phyloP scores from a whole-genome alignment of 495 filamentous ascomycete species.

The Xylaria castorea region DNA sequence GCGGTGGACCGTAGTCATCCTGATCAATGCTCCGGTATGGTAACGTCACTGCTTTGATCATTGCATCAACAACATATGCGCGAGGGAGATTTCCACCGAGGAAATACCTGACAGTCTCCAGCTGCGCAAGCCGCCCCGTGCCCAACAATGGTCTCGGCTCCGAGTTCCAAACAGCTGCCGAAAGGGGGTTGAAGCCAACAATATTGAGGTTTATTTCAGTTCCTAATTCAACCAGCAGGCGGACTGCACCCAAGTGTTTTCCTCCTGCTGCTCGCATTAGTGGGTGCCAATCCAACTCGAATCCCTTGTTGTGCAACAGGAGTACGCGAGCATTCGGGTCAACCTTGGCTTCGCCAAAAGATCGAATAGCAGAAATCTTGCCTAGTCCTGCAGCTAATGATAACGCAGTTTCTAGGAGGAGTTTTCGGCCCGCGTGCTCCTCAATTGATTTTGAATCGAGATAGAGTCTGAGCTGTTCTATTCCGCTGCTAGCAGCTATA shows the following conservation, averaged over 20 bases:
- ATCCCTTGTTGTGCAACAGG: not conserved
- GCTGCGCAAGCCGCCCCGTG: not conserved
- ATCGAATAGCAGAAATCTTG: not conserved
- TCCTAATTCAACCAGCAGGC: not conserved
- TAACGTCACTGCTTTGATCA: not conserved
- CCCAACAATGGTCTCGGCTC: not conserved
- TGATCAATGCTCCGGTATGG: not conserved
- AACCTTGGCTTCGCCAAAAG: not conserved
- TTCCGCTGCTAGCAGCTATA: not conserved
- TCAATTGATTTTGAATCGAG: not conserved
- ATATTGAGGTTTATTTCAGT: not conserved
- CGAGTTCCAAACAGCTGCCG: not conserved
- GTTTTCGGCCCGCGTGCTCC: not conserved
- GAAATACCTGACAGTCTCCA: not conserved
- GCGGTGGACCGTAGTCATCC: too few relatives aligned
- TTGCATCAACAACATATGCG: not conserved
- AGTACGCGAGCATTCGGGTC: not conserved
- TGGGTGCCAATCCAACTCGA: not conserved
- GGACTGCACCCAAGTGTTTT: not conserved
- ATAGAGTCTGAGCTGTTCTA: not conserved
- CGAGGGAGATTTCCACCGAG: not conserved
- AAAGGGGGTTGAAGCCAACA: not conserved
- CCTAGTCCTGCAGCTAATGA: not conserved
- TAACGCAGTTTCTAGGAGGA: not conserved
- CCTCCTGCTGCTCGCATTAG: slow-evolving; percentile 10